These are phyloP conservation scores for Mycena haematopus DNA, from an alignment of 768 basidiomycete species.

Conservation along the genomic window DNA sequence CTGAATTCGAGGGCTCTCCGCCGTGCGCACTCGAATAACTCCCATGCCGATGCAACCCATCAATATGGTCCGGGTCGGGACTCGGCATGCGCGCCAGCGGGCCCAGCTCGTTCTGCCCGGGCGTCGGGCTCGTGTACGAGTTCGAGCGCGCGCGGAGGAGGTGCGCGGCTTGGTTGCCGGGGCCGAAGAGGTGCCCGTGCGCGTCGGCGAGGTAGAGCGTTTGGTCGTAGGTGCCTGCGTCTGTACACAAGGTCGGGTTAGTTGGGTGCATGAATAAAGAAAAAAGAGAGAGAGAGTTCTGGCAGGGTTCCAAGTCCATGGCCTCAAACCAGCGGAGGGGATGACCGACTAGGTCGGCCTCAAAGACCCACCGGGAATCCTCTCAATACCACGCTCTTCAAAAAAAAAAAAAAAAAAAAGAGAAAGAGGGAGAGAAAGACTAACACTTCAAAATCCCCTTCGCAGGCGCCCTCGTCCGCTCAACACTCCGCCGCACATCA, in stretches of 20 bases:
- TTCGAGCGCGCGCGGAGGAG: slow-evolving; percentile 71
- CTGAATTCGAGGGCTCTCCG: background rate
- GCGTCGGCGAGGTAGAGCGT: slow-evolving; percentile 55
- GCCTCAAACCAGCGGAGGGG: too few species aligned
- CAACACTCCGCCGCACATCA: slow-evolving; percentile 72
- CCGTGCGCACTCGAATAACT: slow-evolving; percentile 58
- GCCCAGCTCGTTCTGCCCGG: slow-evolving; percentile 62
- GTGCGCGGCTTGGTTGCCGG: background rate
- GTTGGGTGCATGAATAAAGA: background rate
- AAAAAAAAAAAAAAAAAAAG: too few species aligned
- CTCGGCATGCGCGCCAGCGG: slow-evolving; percentile 84
- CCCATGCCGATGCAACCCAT: slow-evolving; percentile 78
- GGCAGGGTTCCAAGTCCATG: too few species aligned
- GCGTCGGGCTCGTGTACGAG: slow-evolving; percentile 69
- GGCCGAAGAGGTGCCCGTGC: slow-evolving; percentile 31
- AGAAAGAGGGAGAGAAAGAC: slow-evolving; percentile 20
- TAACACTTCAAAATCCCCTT: slow-evolving; percentile 87
- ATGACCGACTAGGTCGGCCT: too few species aligned
- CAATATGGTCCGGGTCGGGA: slow-evolving; percentile 86
- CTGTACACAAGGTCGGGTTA: slow-evolving; percentile 41
- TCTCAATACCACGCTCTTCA: too few species aligned
- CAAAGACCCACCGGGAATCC: too few species aligned
- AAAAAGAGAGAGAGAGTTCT: too few species aligned
- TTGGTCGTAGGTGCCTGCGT: slow-evolving; percentile 74
- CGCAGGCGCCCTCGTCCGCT: slow-evolving; percentile 67